Conservation (phyloP, 2,329 filamentous ascomycete genomes). For the Beauveria sp. region DNA sequence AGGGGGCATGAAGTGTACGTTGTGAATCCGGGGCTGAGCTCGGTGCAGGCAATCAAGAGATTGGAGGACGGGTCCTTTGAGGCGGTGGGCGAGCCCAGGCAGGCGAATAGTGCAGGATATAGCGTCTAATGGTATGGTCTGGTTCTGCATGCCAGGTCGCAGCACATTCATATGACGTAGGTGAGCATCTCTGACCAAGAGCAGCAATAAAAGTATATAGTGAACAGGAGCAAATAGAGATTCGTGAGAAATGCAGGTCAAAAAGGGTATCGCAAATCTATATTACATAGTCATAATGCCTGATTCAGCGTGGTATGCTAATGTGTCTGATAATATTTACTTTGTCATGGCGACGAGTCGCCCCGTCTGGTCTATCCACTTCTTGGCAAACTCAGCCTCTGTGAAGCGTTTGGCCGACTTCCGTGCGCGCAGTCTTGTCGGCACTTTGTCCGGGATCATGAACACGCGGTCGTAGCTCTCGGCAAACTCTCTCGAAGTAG, state of each 20-base stretch:
- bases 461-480: constrained; percentile 72
- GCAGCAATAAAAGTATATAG: background rate
- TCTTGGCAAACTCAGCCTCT: constrained; percentile 73
- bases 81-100: constrained; percentile 68
- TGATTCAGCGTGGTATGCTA: background rate
- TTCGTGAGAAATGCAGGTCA: background rate
- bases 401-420: constrained; percentile 78
- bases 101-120: constrained; percentile 61
- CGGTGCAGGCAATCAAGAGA: constrained; percentile 62
- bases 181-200: background rate
- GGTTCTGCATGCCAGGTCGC: background rate
- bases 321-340: background rate
- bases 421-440: constrained; percentile 68
- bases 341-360: constrained; percentile 50
- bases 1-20: constrained; percentile 67
- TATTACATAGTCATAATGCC: background rate
- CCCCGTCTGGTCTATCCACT: constrained; percentile 71
- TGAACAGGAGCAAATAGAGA: background rate
- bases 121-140: constrained; percentile 19
- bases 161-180: too few relatives aligned
- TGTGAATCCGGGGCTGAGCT: constrained; percentile 55
- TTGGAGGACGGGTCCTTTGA: constrained; percentile 63
- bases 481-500: constrained; percentile 78
- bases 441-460: constrained; percentile 61
- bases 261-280: constrained; percentile 14